Evolutionary conservation across 1,284 basidiomycete genomes (phyloP).

Genomic region (Fistulina hepatica): DNA sequence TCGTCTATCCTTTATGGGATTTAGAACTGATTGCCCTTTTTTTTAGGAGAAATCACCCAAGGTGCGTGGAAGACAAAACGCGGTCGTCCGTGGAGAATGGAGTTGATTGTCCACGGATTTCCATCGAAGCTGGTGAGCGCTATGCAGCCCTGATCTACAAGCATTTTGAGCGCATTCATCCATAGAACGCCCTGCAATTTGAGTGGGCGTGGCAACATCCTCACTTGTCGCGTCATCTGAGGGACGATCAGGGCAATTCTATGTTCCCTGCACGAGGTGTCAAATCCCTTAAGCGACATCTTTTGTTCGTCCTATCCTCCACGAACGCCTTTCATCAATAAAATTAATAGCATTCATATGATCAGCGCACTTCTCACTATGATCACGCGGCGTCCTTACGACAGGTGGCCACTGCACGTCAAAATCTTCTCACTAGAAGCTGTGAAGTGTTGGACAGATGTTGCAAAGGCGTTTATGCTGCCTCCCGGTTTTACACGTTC

Average conservation of each 20-base stretch:
- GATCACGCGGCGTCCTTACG: conserved; percentile 48
- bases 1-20: conserved; percentile 27
- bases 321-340: conserved; percentile 3
- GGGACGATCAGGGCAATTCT: conserved; percentile 29
- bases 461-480: conserved; percentile 25
- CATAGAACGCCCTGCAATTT: conserved; percentile 68
- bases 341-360: conserved; percentile 3
- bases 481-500: conserved; percentile 40
- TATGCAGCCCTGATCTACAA: background rate
- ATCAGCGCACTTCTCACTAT: conserved; percentile 42
- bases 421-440: conserved; percentile 60
- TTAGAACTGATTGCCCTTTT: background rate
- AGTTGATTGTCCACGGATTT: conserved; percentile 83
- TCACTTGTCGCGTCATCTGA: conserved; percentile 45
- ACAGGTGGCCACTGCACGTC: conserved; percentile 53
- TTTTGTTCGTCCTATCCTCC: conserved; percentile 25
- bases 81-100: conserved; percentile 81
- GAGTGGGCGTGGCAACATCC: conserved; percentile 92
- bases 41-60: conserved; percentile 50
- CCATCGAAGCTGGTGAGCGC: conserved; percentile 57
- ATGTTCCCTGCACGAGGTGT: conserved; percentile 28
- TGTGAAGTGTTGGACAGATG: conserved; percentile 36
- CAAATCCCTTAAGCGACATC: conserved; percentile 33
- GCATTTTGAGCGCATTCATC: background rate
- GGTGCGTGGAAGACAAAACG: conserved; percentile 68